phyloP scores from a whole-genome alignment of 805 yeast species.

The Pichia insulana region DNA sequence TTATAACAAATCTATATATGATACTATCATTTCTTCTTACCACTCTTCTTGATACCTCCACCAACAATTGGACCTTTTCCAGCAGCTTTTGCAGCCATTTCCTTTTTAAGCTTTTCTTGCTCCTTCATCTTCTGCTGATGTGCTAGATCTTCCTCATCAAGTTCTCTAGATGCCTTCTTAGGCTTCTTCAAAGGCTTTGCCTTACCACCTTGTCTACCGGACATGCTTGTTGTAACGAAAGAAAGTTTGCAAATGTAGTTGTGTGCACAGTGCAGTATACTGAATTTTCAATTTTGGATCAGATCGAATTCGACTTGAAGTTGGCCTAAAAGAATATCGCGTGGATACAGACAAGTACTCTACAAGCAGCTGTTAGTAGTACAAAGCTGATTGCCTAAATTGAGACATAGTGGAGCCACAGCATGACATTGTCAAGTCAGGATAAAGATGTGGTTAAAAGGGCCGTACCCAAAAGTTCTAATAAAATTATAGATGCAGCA shows the following conservation, averaged over 20 bases:
- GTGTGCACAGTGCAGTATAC: too few relatives aligned
- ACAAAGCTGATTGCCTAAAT: too few relatives aligned
- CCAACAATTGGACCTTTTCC: conserved; percentile 88
- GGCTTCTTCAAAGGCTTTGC: conserved; percentile 81
- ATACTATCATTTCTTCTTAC: conserved; percentile 34
- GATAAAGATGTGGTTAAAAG: conserved; percentile 90
- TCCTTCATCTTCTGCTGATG: conserved; percentile 92
- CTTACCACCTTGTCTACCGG: conserved; percentile 97
- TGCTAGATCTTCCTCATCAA: conserved; percentile 83
- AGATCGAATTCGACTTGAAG: too few relatives aligned
- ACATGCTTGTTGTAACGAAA: conserved; percentile 38
- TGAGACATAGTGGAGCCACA: too few relatives aligned
- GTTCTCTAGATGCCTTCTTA: conserved; percentile 68
- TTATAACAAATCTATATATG: too few relatives aligned
- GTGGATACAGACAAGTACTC: too few relatives aligned
- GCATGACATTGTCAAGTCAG: conserved; percentile 34
- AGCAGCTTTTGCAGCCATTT: conserved; percentile 76
- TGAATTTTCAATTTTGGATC: too few relatives aligned
- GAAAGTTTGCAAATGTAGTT: not conserved
- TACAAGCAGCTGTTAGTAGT: too few relatives aligned
- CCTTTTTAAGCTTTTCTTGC: conserved; percentile 88
- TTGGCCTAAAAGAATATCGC: too few relatives aligned
- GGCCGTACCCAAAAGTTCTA: conserved; percentile 78
- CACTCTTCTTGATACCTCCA: conserved; percentile 93
- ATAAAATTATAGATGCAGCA: conserved; percentile 83